Evolutionary conservation across 805 yeast species (phyloP), one percentile per base, ranked within the genome.

Genomic region (Hanseniaspora valbyensis): DNA sequence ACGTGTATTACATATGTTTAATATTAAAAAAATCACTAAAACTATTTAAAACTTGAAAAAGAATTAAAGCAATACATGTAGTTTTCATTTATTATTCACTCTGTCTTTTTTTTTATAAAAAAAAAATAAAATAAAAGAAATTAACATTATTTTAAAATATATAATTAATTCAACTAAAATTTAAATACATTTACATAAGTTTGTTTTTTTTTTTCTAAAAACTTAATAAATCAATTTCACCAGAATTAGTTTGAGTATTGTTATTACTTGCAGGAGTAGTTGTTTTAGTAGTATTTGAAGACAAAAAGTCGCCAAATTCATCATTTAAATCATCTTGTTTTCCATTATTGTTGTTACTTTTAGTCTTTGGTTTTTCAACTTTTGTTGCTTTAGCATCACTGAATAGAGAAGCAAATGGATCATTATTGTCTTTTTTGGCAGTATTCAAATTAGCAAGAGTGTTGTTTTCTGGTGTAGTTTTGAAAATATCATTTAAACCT

Each of bases 331-430:
- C 63, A 12, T 33, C 41, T 32, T 30, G 12, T 18, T 30, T 41
- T 41, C 32, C 16, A 54, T 46, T 13, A 38, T 46, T 14, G 22
- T 26, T 41, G 8, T 16, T 43, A 32, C 26, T 44, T 41, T 24
- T 30, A 19, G 52, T 52, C 6, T 34, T 19, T 52, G 56, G 68
- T 25, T 38, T 25, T 65, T 45, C 37, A n/a, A 51, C 53, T 16
- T 54, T 41, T n/a, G 49, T 33, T 6, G 78, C 66, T 59, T 82
- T 79, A 6, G 94, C 94, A 25, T 77, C 66, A 8, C 76, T 69
- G 58, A 83, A 78, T 55, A 83, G 68, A 2, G 83, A 78, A 22
- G 89, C 80, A 64, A 83, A 83, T 0, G 89, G 83, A 60, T 83
- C 92, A 53, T 69, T 70, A 49, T 68, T 70, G 49, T 73, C 68